These are phyloP conservation scores for Metarhizium humberi DNA, from an alignment of 2,329 filamentous ascomycete genomes.

Conservation along the genomic window DNA sequence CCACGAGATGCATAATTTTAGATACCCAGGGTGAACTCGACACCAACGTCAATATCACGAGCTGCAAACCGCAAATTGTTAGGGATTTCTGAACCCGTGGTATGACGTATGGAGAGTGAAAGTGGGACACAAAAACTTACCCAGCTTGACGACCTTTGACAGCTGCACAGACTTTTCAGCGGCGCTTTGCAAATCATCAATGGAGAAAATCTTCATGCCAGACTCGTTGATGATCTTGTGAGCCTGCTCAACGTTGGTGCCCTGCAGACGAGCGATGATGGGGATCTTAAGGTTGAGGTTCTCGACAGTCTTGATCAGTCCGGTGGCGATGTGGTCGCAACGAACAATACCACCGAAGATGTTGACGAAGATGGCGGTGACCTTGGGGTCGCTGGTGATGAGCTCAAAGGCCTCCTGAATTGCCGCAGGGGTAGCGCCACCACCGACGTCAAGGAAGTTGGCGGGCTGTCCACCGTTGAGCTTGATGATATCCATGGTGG, in stretches of 20 bases:
- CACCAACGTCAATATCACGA: conserved; percentile 92
- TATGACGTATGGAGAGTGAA: neutral
- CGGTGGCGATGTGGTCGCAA: conserved; percentile 94
- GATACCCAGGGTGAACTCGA: conserved; percentile 92
- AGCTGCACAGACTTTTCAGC: conserved; percentile 98
- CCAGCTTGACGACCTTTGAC: conserved; percentile 98
- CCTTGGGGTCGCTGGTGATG: conserved; percentile 97
- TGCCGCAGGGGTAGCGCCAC: conserved; percentile 90
- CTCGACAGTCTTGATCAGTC: conserved; percentile 90
- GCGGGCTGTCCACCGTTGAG: conserved; percentile 91
- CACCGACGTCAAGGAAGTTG: conserved; percentile 98
- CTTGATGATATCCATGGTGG: conserved; percentile 99
- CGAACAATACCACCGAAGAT: conserved; percentile 99
- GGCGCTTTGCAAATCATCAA: conserved; percentile 93
- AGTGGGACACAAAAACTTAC: conserved; percentile 38
- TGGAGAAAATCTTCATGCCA: conserved; percentile 98
- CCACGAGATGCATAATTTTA: conserved; percentile 26
- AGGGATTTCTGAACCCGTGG: conserved; percentile 7
- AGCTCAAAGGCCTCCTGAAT: conserved; percentile 98
- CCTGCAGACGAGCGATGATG: conserved; percentile 94
- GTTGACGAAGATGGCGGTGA: conserved; percentile 98
- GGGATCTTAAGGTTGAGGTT: conserved; percentile 93
- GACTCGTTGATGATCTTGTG: conserved; percentile 93
- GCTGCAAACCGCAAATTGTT: conserved; percentile 37
- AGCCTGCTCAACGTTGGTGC: conserved; percentile 94